Evolutionary conservation across 2,329 filamentous ascomycete species (phyloP), one percentile per base, ranked within the genome.

Genomic region (Trichoderma koningiopsis): DNA sequence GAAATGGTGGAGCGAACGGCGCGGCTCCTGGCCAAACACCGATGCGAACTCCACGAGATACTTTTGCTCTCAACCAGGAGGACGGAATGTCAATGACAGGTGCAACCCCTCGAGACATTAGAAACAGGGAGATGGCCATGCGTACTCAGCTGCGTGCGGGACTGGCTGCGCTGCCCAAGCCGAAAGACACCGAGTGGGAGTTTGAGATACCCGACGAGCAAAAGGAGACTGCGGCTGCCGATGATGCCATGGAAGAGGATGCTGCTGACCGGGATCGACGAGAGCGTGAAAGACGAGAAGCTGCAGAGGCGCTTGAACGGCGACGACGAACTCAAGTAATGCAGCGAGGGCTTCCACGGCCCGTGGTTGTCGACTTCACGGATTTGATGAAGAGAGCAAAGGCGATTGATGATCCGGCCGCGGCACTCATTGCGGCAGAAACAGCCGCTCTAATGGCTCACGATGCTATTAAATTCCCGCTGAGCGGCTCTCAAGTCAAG

Each of bases 111-210:
- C 87, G 88, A 55, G 94, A 97, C 70, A 81, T 94, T 33, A 91
- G 87, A 74, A 81, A 92, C 74, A 88, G 88, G 27, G 91, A 97
- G 71, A 83, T 90, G 70, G 88, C 90, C 6, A 79, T 90, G 73
- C 90, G 90, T 55, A 86, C 88, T 70, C 88, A 91, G 72, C 83
- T 99, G 7, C 88, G 88, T 70, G 85, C 87, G 62, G 88, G 91
- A 53, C 87, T 99, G n/a, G 87, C 93, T 5, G 89, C 92, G 27
- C 85, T 99, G 19, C 96, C 96, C 0, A 96, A 92, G 76, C 96
- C 96, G 0, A 97, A 97, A 76, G 93, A 97, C 76, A 91, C 89
- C 0, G 94, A 97, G 73, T 98, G 93, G 91, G 96, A 98, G 74
- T 88, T 98, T 57, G 95, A 97, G 77, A 82, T 97, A 40, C 95